phyloP scores from a whole-genome alignment of 1,284 basidiomycete species.

The Inonotus hispidus region DNA sequence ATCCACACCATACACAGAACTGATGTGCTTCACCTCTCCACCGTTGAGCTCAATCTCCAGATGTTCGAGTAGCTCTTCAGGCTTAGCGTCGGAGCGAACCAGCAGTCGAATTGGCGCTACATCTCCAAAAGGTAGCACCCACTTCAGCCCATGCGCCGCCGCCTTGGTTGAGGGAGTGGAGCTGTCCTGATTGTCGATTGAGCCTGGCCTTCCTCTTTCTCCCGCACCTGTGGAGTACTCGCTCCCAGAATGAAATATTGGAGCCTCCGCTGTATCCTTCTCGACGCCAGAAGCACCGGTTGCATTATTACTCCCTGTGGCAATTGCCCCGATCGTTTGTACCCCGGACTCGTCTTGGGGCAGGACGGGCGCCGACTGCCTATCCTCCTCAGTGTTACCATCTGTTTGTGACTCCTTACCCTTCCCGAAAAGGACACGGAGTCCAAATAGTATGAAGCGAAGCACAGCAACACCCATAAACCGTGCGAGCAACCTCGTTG shows the following conservation, averaged over 20 bases:
- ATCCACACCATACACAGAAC: not conserved
- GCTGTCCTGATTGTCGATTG: not conserved
- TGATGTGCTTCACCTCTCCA: not conserved
- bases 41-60: conserved; percentile 5
- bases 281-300: not conserved
- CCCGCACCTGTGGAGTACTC: not conserved
- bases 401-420: not conserved
- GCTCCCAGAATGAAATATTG: not conserved
- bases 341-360: not conserved
- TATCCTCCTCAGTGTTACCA: not conserved
- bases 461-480: conserved; percentile 3
- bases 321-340: not conserved
- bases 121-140: not conserved
- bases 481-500: not conserved
- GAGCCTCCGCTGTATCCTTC: not conserved
- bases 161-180: not conserved
- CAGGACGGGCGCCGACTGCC: not conserved
- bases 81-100: not conserved
- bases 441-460: not conserved
- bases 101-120: not conserved
- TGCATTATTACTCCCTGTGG: not conserved
- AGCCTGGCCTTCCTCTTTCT: too few species aligned
- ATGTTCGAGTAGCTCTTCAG: not conserved
- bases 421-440: not conserved
- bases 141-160: not conserved